phyloP scores from a whole-genome alignment of 768 basidiomycete genomes.

The Daedaleopsis sinensis region DNA sequence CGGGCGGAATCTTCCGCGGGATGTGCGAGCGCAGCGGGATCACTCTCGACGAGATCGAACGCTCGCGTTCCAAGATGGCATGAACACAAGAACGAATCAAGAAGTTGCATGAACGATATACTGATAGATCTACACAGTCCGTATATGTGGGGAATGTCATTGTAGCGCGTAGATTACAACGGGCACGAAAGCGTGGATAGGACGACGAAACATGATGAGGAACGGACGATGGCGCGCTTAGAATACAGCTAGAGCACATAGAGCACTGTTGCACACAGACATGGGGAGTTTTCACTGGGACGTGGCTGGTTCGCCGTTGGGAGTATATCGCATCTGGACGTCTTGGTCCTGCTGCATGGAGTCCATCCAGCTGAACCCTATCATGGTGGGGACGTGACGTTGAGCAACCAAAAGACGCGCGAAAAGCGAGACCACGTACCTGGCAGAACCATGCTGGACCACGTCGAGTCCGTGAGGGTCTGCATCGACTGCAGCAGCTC shows the following conservation, averaged over 20 bases:
- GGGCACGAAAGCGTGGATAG: slow-evolving; percentile 6
- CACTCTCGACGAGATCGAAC: slow-evolving; percentile 47
- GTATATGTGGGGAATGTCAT: too few relatives aligned
- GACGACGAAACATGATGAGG: slow-evolving; percentile 2
- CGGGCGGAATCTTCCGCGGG: slow-evolving; percentile 57
- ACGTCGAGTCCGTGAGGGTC: slow-evolving; percentile 55
- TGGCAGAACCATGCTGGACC: slow-evolving; percentile 58
- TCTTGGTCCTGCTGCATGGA: slow-evolving; percentile 18
- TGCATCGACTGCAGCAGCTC: slow-evolving; percentile 66
- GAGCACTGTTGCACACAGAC: background rate
- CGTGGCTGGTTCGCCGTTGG: background rate
- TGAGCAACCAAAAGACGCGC: background rate
- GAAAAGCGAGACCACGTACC: slow-evolving; percentile 36
- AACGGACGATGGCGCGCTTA: background rate
- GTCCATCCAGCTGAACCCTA: slow-evolving; percentile 30
- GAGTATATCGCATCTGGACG: slow-evolving; percentile 12
- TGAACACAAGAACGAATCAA: background rate
- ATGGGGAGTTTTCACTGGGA: background rate
- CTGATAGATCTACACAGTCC: background rate
- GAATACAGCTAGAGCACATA: background rate
- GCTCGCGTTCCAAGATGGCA: slow-evolving; percentile 21
- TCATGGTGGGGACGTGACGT: background rate
- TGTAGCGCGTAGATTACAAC: background rate
- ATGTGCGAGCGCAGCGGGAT: slow-evolving; percentile 63
- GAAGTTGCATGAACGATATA: background rate